phyloP scores from a whole-genome alignment of 345 rosid species.

The Heritiera littoralis region DNA sequence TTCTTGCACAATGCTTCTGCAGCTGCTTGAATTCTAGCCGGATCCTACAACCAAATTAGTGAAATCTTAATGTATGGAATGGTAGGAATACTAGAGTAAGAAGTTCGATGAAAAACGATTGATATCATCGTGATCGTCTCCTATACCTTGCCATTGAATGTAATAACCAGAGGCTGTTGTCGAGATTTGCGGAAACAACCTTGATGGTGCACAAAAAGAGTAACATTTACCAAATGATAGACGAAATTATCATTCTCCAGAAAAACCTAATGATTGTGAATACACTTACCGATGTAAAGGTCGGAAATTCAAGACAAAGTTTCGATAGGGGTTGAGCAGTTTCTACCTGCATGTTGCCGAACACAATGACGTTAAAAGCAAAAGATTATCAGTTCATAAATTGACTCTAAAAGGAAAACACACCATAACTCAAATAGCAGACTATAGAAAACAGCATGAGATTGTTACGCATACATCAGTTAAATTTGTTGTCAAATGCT shows the following conservation, averaged over 20 bases:
- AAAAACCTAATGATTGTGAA: neutral
- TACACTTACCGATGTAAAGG: conserved; percentile 61
- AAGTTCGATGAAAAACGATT: conserved; percentile 5
- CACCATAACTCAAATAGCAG: neutral
- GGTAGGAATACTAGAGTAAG: neutral
- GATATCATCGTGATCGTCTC: conserved; percentile 4
- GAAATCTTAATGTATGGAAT: neutral
- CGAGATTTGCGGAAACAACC: conserved; percentile 83
- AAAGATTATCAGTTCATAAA: neutral
- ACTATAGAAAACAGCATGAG: neutral
- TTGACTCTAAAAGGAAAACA: neutral
- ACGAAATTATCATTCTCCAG: neutral
- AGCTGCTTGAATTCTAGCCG: conserved; percentile 54
- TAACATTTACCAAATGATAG: conserved; percentile 21
- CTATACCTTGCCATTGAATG: conserved; percentile 78
- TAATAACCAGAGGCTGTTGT: conserved; percentile 58
- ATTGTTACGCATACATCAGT: conserved; percentile 56
- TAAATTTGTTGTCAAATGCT: conserved; percentile 50
- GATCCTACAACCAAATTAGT: conserved; percentile 47
- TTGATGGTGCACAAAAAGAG: conserved; percentile 32
- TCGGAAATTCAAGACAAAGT: conserved; percentile 84
- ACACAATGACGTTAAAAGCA: conserved; percentile 5
- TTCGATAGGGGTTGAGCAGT: conserved; percentile 74
- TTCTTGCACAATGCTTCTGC: conserved; percentile 55
- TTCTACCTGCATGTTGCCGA: conserved; percentile 64